These are phyloP conservation scores for Mycena alexandri DNA, from an alignment of 768 basidiomycete species.

Conservation along the genomic window DNA sequence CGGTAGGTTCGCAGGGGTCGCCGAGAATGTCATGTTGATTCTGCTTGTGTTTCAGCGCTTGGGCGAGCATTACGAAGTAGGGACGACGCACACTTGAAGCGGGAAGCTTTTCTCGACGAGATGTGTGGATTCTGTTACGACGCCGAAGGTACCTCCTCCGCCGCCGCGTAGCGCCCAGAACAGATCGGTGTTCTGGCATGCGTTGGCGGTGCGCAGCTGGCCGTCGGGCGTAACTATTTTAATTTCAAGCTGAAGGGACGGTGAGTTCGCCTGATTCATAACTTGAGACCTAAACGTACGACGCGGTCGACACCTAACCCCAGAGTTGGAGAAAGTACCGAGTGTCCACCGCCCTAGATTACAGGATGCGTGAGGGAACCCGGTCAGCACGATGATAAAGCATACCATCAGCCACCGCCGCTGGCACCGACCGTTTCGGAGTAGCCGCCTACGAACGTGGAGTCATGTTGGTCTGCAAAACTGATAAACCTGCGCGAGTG, in stretches of 20 bases:
- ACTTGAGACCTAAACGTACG: constrained; percentile 16
- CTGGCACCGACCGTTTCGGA: constrained; percentile 46
- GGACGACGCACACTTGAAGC: constrained; percentile 23
- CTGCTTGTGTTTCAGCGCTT: not conserved
- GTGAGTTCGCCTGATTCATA: not conserved
- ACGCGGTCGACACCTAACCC: constrained; percentile 44
- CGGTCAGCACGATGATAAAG: not conserved
- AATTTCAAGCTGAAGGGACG: constrained; percentile 41
- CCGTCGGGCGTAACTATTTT: constrained; percentile 59
- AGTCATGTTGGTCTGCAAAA: constrained; percentile 36
- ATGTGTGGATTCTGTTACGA: constrained; percentile 27
- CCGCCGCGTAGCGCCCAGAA: constrained; percentile 61
- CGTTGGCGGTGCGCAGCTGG: constrained; percentile 50
- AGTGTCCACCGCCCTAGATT: constrained; percentile 42
- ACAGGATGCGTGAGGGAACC: constrained; percentile 12
- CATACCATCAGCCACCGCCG: constrained; percentile 47
- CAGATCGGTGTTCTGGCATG: constrained; percentile 53
- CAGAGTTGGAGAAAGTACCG: constrained; percentile 39
- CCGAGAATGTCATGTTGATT: constrained; percentile 21
- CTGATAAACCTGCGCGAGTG: constrained; percentile 30
- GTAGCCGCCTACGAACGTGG: constrained; percentile 36
- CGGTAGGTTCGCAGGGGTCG: not conserved
- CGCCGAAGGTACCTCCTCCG: constrained; percentile 52
- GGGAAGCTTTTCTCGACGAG: constrained; percentile 13
- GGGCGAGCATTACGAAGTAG: no score